phyloP scores from a whole-genome alignment of 371 early-diverging fungal species.

The Choanephora cucurbitarum region DNA sequence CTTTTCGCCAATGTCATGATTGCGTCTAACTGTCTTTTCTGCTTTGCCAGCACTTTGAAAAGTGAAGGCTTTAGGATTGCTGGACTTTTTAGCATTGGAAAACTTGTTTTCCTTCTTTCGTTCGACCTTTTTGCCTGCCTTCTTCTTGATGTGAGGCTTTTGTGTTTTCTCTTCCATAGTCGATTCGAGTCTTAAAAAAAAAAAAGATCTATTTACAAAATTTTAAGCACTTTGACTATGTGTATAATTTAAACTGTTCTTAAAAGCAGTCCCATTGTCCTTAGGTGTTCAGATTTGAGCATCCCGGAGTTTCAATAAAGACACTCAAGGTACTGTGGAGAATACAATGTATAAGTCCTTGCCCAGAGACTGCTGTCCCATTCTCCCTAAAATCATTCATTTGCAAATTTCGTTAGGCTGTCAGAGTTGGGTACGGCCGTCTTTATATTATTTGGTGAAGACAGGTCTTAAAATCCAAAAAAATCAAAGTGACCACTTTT shows the following conservation, averaged over 20 bases:
- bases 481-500: no score
- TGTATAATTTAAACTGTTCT: neutral
- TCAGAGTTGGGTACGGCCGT: no score
- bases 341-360: no score
- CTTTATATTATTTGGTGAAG: no score
- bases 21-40: conserved; percentile 80
- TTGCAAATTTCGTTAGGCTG: no score
- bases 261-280: neutral
- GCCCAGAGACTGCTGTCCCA: no score
- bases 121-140: conserved; percentile 87
- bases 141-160: conserved; percentile 82
- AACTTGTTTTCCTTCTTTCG: conserved; percentile 70
- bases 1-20: conserved; percentile 86
- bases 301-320: no score
- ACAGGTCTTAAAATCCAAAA: no score
- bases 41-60: conserved; percentile 77
- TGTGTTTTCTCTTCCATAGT: conserved; percentile 63
- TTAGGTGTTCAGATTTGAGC: no score
- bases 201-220: conserved; percentile 8
- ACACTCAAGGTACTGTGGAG: no score
- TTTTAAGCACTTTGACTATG: neutral
- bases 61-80: conserved; percentile 93
- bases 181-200: neutral
- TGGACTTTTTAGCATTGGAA: conserved; percentile 72
- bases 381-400: no score